phyloP scores from a whole-genome alignment of 805 yeast genomes.

The Blastobotrys americana region DNA sequence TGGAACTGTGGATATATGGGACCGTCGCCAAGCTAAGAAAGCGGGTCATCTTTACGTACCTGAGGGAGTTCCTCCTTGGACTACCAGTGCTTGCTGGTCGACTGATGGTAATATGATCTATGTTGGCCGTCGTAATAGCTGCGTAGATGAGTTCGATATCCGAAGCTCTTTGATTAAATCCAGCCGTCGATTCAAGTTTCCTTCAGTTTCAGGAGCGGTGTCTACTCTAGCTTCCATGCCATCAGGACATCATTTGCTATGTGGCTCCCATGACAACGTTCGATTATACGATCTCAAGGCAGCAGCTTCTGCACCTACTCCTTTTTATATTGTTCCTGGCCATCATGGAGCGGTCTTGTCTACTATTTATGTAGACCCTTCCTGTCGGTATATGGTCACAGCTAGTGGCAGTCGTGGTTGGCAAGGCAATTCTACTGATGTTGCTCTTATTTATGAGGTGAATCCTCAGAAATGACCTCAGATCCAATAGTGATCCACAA shows the following conservation, averaged over 20 bases:
- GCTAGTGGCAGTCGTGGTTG: constrained; percentile 95
- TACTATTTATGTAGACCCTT: constrained; percentile 70
- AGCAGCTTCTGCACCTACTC: constrained; percentile 38
- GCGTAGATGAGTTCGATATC: constrained; percentile 53
- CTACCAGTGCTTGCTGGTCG: constrained; percentile 80
- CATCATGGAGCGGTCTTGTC: constrained; percentile 91
- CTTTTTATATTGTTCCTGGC: constrained; percentile 89
- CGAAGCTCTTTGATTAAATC: constrained; percentile 38
- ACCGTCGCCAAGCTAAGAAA: constrained; percentile 43
- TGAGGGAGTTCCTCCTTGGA: constrained; percentile 83
- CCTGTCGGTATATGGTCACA: constrained; percentile 79
- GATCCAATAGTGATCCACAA: no score
- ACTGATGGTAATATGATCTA: constrained; percentile 68
- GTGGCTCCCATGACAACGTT: constrained; percentile 87
- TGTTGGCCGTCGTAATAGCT: constrained; percentile 84
- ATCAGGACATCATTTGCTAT: constrained; percentile 66
- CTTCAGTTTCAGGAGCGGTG: constrained; percentile 85
- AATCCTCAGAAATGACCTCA: constrained; percentile 8
- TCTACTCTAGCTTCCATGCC: constrained; percentile 75
- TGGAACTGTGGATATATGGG: constrained; percentile 81
- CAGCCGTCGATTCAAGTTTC: constrained; percentile 59
- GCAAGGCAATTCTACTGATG: constrained; percentile 76
- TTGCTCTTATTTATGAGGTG: constrained; percentile 76
- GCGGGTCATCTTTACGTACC: constrained; percentile 49
- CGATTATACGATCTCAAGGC: constrained; percentile 68